These are phyloP conservation scores for Groenewaldozyma salmanticensis DNA, from an alignment of 805 yeast species.

Conservation along the genomic window DNA sequence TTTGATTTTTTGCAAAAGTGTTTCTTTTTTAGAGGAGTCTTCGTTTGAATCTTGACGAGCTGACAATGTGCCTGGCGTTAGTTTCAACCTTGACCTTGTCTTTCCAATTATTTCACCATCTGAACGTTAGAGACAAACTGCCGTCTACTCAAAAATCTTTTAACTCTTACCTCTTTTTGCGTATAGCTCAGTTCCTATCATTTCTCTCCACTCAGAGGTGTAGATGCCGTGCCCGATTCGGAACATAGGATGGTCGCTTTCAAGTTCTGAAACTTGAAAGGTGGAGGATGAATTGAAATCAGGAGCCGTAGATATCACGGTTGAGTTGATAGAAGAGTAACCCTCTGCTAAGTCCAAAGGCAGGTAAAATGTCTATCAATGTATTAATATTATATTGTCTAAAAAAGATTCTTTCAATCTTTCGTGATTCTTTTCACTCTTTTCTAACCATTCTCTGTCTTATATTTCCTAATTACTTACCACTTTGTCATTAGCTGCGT, in stretches of 20 bases:
- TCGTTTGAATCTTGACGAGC: conserved; percentile 3
- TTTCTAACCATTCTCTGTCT: background rate
- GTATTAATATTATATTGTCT: background rate
- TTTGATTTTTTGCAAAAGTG: conserved; percentile 8
- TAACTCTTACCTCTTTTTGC: conserved; percentile 13
- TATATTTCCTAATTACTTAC: conserved; percentile 5
- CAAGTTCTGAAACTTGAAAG: conserved; percentile 49
- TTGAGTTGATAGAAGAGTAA: background rate
- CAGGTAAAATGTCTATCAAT: conserved; percentile 36
- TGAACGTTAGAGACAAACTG: conserved; percentile 1
- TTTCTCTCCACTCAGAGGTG: conserved; percentile 64
- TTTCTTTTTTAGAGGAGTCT: conserved; percentile 3
- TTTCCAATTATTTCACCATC: conserved; percentile 23
- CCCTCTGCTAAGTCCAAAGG: conserved; percentile 37
- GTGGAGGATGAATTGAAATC: conserved; percentile 31
- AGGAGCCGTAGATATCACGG: conserved; percentile 6
- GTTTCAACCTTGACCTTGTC: conserved; percentile 19
- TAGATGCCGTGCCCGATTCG: conserved; percentile 51
- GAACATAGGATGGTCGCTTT: conserved; percentile 44
- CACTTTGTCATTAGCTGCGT: conserved; percentile 7
- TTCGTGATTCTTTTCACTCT: background rate
- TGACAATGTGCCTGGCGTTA: conserved; percentile 12
- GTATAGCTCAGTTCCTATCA: conserved; percentile 68
- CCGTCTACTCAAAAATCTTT: background rate
- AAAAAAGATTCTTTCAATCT: conserved; percentile 9